phyloP scores from a whole-genome alignment of 2,329 filamentous ascomycete genomes.

The Epichloe sp. region DNA sequence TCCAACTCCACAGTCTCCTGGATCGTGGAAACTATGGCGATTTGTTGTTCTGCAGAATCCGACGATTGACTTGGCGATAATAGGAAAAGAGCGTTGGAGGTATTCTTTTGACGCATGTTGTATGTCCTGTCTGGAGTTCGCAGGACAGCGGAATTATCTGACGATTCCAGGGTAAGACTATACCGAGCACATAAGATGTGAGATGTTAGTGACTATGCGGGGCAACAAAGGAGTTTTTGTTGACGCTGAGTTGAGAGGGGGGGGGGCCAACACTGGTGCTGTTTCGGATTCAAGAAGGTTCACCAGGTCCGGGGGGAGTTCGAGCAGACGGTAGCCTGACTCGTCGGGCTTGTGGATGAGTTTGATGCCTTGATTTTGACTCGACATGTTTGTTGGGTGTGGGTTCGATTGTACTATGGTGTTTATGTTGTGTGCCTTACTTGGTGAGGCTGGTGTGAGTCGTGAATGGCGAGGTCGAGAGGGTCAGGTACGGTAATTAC shows the following conservation, averaged over 20 bases:
- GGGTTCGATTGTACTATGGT: not conserved
- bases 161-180: slow-evolving; percentile 36
- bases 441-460: not conserved
- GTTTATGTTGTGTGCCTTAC: not conserved
- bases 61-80: slow-evolving; percentile 22
- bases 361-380: slow-evolving; percentile 33
- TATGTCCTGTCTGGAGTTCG: slow-evolving; percentile 39
- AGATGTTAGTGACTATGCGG: not conserved
- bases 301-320: slow-evolving; percentile 47
- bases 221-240: not conserved
- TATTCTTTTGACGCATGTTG: slow-evolving; percentile 51
- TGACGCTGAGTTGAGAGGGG: slow-evolving; percentile 6
- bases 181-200: not conserved
- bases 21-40: slow-evolving; percentile 40
- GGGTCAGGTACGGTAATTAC: no score
- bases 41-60: slow-evolving; percentile 17
- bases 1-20: slow-evolving; percentile 52
- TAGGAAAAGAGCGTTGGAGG: slow-evolving; percentile 51
- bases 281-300: slow-evolving; percentile 39
- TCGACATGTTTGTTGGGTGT: slow-evolving; percentile 27
- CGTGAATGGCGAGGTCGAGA: not conserved
- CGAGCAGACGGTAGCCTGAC: slow-evolving; percentile 45
- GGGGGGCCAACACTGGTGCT: slow-evolving; percentile 37
- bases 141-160: slow-evolving; percentile 37
- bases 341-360: slow-evolving; percentile 36